These are phyloP conservation scores for Dendrobium nobile DNA, from an alignment of 106 monocot species.

Conservation along the genomic window DNA sequence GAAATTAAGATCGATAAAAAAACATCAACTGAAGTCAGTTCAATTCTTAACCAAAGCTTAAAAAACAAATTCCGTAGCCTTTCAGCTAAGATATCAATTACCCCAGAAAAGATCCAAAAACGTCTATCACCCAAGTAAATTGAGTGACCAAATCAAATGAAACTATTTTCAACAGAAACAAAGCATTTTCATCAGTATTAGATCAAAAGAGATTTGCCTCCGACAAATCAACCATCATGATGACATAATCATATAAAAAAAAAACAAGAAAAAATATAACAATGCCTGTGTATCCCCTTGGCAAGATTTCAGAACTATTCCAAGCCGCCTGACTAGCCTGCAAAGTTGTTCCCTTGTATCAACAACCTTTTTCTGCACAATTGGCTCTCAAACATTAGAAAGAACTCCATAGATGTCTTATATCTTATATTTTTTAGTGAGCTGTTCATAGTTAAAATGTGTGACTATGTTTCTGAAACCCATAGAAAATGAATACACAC, in stretches of 20 bases:
- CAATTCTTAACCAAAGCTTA: not conserved
- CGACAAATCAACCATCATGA: no score
- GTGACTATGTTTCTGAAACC: not conserved
- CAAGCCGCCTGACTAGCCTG: constrained; percentile 64
- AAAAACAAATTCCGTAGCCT: no score
- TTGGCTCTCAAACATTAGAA: not conserved
- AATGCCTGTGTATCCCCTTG: constrained; percentile 71
- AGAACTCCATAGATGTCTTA: not conserved
- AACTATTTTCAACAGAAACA: not conserved
- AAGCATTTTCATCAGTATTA: no score
- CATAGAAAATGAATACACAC: constrained; percentile 22
- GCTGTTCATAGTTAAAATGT: not conserved
- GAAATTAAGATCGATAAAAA: not conserved
- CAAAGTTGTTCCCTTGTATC: constrained; percentile 80
- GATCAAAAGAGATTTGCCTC: no score
- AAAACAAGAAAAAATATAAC: not conserved
- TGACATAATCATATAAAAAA: constrained; percentile 2
- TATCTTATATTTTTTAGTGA: not conserved
- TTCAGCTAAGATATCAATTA: not conserved
- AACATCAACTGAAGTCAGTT: not conserved
- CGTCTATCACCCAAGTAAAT: not conserved
- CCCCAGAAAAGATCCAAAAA: not conserved
- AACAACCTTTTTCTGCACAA: constrained; percentile 90
- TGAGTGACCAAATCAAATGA: not conserved
- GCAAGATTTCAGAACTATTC: constrained; percentile 70